Percentiles rank a stretch among this genome's conserved stretches.
These are phyloP conservation scores for Scheffersomyces stambukii DNA, from an alignment of 1,139 yeast genomes.

Conservation along the genomic window DNA sequence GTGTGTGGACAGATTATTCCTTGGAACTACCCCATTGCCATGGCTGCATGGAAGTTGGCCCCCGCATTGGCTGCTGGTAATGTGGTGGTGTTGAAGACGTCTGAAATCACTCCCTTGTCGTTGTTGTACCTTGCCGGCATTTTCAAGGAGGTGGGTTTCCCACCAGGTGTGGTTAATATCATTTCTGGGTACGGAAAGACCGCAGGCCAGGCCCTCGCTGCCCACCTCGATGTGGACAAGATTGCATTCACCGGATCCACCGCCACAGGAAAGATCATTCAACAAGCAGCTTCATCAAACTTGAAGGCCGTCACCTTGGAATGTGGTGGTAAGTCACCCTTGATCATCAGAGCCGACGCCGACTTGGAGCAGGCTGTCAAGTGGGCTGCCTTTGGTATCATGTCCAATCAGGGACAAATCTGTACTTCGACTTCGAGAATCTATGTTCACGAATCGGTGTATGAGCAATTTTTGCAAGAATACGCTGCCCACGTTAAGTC, in stretches of 20 bases:
- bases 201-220: conserved; percentile 57
- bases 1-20: conserved; percentile 77
- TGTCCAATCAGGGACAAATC: conserved; percentile 63
- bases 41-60: conserved; percentile 60
- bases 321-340: conserved; percentile 89
- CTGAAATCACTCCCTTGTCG: conserved; percentile 65
- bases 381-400: conserved; percentile 82
- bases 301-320: conserved; percentile 79
- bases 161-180: conserved; percentile 65
- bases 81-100: conserved; percentile 58
- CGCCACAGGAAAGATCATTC: conserved; percentile 59
- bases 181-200: conserved; percentile 53
- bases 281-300: conserved; percentile 54
- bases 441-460: conserved; percentile 38
- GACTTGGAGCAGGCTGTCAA: conserved; percentile 78
- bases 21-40: conserved; percentile 58
- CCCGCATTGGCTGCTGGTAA: conserved; percentile 71
- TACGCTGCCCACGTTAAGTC: conserved; percentile 32
- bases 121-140: conserved; percentile 51
- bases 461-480: conserved; percentile 45
- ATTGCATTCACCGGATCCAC: conserved; percentile 67
- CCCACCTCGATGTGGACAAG: conserved; percentile 54
- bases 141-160: conserved; percentile 64
- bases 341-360: conserved; percentile 66
- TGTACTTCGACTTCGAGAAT: conserved; percentile 47